Evolutionary conservation across 2,329 filamentous ascomycete species (phyloP), one percentile per base, ranked within the genome.

Genomic region (Exophiala spinifera): DNA sequence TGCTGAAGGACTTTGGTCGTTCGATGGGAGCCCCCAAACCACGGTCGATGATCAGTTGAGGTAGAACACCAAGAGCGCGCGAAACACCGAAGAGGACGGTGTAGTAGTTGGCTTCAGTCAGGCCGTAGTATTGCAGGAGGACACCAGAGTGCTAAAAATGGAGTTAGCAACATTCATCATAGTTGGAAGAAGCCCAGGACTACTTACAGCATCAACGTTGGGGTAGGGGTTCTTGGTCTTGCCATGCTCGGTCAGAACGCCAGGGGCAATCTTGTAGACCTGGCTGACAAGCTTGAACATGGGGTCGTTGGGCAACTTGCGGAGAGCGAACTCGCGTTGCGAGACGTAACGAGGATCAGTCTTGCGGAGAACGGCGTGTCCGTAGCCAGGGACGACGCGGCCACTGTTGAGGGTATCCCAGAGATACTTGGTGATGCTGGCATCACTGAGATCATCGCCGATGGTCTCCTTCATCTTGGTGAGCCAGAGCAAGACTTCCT

Each of bases 141-240:
- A 99, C 94, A 83, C 94, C 94, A 28, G 91, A 96, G 88, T 97
- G 94, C 74, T 77, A 51, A 20, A 44, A 10, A 15, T 67, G 43
- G 63, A 62, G 33, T 53, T n/a, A 31, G 46, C 17, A 45, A 50
- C 45, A 37, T 40, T 14, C 43, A 31, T 40, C 13, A 25, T 11
- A 46, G n/a, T 37, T 7, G 14, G 4, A 17, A n/a, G n/a, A 23
- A 23, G 20, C 13, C 4, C 19, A 28, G n/a, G 11, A n/a, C 10
- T 34, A 63, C 73, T 71, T 71, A 77, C 74, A 70, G 92, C 91
- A 72, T 97, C 92, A 70, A 97, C 91, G 81, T 97, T 97, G 77
- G 94, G 94, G 84, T 83, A 97, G 65, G 92, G 92, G 88, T 97
- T 96, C 89, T 97, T 97, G 83, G 92, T 97, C 89, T 99, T 99